A percentile compares a stretch with the other conserved stretches of the same genome.
Evolutionary conservation across 768 basidiomycete genomes (phyloP).

Genomic region (Pholiota conissans): DNA sequence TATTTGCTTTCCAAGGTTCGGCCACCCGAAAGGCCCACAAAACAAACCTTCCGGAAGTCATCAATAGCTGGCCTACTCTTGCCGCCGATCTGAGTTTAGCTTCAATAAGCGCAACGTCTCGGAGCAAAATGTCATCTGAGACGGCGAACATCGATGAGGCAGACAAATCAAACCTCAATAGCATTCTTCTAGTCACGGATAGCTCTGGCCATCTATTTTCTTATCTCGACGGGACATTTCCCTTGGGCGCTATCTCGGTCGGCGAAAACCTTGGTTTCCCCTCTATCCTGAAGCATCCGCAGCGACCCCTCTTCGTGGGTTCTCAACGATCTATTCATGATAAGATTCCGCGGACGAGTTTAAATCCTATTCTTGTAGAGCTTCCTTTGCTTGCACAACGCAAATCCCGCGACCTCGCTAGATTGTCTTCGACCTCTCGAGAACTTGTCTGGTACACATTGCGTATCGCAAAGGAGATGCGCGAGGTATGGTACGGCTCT

Average conservation of each 20-base stretch:
- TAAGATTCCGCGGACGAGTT: constrained; percentile 27
- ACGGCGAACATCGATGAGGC: constrained; percentile 36
- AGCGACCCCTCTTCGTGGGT: constrained; percentile 47
- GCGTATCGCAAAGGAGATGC: constrained; percentile 73
- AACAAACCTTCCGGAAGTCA: constrained; percentile 53
- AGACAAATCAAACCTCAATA: constrained; percentile 59
- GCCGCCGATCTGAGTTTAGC: constrained; percentile 53
- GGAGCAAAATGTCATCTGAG: constrained; percentile 31
- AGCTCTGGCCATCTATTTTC: constrained; percentile 55
- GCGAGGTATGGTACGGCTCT: constrained; percentile 69
- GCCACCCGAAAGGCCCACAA: constrained; percentile 48
- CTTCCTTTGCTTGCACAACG: constrained; percentile 59
- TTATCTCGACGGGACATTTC: constrained; percentile 78
- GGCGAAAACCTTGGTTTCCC: constrained; percentile 29
- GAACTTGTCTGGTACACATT: constrained; percentile 74
- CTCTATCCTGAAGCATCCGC: constrained; percentile 49
- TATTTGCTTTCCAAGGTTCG: constrained; percentile 79
- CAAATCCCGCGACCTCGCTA: constrained; percentile 67
- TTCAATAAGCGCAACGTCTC: constrained; percentile 53
- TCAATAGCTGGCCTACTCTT: constrained; percentile 70
- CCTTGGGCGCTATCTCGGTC: constrained; percentile 55
- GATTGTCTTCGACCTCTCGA: constrained; percentile 64
- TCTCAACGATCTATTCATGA: constrained; percentile 34
- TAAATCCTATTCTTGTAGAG: constrained; percentile 48
- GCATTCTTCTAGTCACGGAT: constrained; percentile 64